Conservation (phyloP, 345 rosid species). For the Citropsis articulata region DNA sequence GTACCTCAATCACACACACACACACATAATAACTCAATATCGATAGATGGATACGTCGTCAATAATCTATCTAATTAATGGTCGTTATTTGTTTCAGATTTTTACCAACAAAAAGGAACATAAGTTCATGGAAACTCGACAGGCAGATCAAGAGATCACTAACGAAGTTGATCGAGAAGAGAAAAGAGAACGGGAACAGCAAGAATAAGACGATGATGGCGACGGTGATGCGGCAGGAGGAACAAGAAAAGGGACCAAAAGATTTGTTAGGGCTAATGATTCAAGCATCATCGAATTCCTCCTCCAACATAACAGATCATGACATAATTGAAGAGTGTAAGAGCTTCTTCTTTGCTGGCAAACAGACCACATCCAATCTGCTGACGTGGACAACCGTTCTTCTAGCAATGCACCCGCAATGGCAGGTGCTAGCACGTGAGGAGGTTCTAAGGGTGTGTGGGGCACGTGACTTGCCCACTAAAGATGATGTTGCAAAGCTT, state of each 20-base stretch:
- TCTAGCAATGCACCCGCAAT: slow-evolving; percentile 75
- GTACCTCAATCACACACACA: slow-evolving; percentile 19
- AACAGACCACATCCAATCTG: slow-evolving; percentile 79
- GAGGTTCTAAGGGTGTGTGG: slow-evolving; percentile 76
- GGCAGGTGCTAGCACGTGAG: slow-evolving; percentile 88
- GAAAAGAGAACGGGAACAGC: slow-evolving; percentile 14
- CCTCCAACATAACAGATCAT: slow-evolving; percentile 34
- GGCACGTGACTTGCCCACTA: slow-evolving; percentile 70
- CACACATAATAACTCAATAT: too few relatives aligned
- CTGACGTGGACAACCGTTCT: slow-evolving; percentile 84
- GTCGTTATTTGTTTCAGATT: slow-evolving; percentile 32
- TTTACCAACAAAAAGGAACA: slow-evolving; percentile 67
- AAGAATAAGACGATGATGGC: too few relatives aligned
- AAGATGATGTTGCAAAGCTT: slow-evolving; percentile 69
- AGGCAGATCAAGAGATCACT: slow-evolving; percentile 59
- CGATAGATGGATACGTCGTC: neutral
- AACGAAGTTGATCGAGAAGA: slow-evolving; percentile 46
- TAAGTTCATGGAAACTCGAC: slow-evolving; percentile 72
- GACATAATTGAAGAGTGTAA: slow-evolving; percentile 88
- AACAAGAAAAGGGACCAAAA: slow-evolving; percentile 25
- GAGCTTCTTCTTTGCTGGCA: slow-evolving; percentile 91
- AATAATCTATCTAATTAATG: neutral
- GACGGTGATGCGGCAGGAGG: neutral
- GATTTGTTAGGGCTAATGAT: slow-evolving; percentile 59
- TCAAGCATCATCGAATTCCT: slow-evolving; percentile 45